A percentile compares a stretch with the other conserved stretches of the same genome.
These are phyloP conservation scores for Fraxinus xanthoxyloides DNA, from an alignment of 305 asterid species.

Conservation along the genomic window DNA sequence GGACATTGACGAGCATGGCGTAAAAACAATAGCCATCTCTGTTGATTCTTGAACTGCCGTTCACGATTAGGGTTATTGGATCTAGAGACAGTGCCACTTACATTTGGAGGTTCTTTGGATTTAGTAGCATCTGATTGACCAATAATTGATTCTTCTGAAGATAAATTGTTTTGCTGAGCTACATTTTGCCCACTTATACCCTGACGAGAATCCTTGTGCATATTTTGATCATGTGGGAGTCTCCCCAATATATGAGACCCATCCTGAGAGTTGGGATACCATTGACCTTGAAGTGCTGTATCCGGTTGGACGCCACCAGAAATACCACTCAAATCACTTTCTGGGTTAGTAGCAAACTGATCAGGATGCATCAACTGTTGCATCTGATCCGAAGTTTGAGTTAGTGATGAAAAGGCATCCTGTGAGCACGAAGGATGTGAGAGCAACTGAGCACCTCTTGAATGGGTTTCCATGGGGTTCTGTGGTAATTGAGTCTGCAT, in stretches of 20 bases:
- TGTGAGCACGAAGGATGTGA: slow-evolving; percentile 51
- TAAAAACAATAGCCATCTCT: slow-evolving; percentile 81
- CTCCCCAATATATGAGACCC: slow-evolving; percentile 47
- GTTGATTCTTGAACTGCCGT: slow-evolving; percentile 56
- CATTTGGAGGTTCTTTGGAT: slow-evolving; percentile 48
- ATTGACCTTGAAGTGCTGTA: slow-evolving; percentile 46
- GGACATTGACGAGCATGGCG: slow-evolving; percentile 87
- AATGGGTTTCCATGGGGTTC: slow-evolving; percentile 46
- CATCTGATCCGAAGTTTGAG: slow-evolving; percentile 56
- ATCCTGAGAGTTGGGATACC: slow-evolving; percentile 56
- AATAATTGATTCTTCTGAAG: slow-evolving; percentile 63
- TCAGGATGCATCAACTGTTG: slow-evolving; percentile 55
- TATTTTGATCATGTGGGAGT: slow-evolving; percentile 42
- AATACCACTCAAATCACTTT: slow-evolving; percentile 49
- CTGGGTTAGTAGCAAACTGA: slow-evolving; percentile 50
- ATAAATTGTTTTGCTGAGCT: slow-evolving; percentile 67
- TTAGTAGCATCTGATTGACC: slow-evolving; percentile 53
- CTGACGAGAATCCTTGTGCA: slow-evolving; percentile 62
- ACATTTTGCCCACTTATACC: slow-evolving; percentile 59
- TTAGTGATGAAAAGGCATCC: slow-evolving; percentile 41
- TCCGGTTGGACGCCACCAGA: slow-evolving; percentile 51
- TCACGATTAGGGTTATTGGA: slow-evolving; percentile 51
- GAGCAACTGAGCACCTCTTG: slow-evolving; percentile 49
- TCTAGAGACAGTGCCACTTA: slow-evolving; percentile 36
- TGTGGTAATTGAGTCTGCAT: slow-evolving; percentile 56